Evolutionary conservation across 352 stramenopile species (phyloP).

Genomic region (Hyaloperonospora brassicae): DNA sequence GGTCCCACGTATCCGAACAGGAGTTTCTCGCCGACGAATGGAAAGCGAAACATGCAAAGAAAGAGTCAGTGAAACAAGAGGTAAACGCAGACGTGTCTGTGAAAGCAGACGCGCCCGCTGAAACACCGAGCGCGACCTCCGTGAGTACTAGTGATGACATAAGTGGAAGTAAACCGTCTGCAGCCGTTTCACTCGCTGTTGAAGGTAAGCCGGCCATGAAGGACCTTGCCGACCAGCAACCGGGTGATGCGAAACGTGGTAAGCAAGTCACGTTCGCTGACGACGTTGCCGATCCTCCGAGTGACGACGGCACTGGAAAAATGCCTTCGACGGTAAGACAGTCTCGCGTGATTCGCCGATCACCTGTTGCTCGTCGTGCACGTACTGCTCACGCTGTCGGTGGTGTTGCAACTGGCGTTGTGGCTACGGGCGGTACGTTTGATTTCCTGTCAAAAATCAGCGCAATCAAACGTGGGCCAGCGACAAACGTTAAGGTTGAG

Average conservation of each 20-base stretch:
- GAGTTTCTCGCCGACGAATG: constrained; percentile 64
- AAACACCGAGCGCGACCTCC: constrained; percentile 4
- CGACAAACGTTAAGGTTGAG: constrained; percentile 10
- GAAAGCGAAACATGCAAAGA: constrained; percentile 38
- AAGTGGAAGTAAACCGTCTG: constrained; percentile 7
- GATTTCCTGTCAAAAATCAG: constrained; percentile 83
- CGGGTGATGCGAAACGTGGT: constrained; percentile 15
- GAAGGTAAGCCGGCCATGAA: constrained; percentile 15
- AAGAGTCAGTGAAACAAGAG: constrained; percentile 15
- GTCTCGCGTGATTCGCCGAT: constrained; percentile 26
- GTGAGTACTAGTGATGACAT: constrained; percentile 7
- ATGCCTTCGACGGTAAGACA: constrained; percentile 27
- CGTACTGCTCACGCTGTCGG: constrained; percentile 8
- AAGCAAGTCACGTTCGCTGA: constrained; percentile 64
- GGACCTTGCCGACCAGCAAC: constrained; percentile 16
- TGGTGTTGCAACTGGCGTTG: constrained; percentile 48
- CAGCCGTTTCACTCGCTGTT: constrained; percentile 4
- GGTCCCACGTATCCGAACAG: constrained; percentile 46
- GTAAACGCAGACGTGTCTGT: constrained; percentile 1
- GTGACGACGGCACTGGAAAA: constrained; percentile 19
- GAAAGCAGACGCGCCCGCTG: neutral
- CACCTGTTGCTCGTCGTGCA: constrained; percentile 14
- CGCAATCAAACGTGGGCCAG: constrained; percentile 21
- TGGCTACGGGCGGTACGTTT: constrained; percentile 73
- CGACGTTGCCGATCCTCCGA: constrained; percentile 21